These are phyloP conservation scores for Exophiala phaeomuriformis DNA, from an alignment of 2,329 filamentous ascomycete genomes.

Conservation along the genomic window DNA sequence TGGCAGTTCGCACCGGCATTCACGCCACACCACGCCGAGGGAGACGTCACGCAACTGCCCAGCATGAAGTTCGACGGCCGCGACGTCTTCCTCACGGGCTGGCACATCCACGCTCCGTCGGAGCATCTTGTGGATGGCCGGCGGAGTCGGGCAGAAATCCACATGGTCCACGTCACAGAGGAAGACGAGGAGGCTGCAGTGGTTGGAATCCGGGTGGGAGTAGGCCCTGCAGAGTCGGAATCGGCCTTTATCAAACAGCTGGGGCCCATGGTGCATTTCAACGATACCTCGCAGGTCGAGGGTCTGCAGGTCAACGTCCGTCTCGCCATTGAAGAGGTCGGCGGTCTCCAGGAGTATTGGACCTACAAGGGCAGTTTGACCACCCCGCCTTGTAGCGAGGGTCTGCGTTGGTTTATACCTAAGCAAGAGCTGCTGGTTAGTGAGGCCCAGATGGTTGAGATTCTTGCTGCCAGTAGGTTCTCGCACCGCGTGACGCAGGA, in stretches of 20 bases:
- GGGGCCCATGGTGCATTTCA: slow-evolving; percentile 34
- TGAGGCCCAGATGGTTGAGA: slow-evolving; percentile 43
- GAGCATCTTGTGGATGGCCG: slow-evolving; percentile 43
- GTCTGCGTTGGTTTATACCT: slow-evolving; percentile 44
- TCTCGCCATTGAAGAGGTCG: slow-evolving; percentile 20
- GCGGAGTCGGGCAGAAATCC: slow-evolving; percentile 40
- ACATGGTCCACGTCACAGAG: slow-evolving; percentile 43
- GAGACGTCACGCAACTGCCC: slow-evolving; percentile 35
- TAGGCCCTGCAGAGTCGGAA: slow-evolving; percentile 8
- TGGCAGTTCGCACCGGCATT: slow-evolving; percentile 46
- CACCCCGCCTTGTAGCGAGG: slow-evolving; percentile 55
- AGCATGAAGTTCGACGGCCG: slow-evolving; percentile 42
- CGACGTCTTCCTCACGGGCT: slow-evolving; percentile 44
- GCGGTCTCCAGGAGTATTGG: slow-evolving; percentile 32
- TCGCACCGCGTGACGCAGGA: slow-evolving; percentile 41
- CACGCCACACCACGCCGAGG: slow-evolving; percentile 34
- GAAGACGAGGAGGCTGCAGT: slow-evolving; percentile 40
- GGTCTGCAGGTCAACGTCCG: slow-evolving; percentile 18
- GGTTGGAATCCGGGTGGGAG: slow-evolving; percentile 42
- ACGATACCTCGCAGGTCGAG: slow-evolving; percentile 29
- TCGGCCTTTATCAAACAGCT: slow-evolving; percentile 37
- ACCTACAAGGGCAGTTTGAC: slow-evolving; percentile 55
- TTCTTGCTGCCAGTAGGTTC: slow-evolving; percentile 42
- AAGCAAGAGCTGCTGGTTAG: slow-evolving; percentile 36
- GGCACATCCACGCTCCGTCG: slow-evolving; percentile 47